phyloP scores from a whole-genome alignment of 768 basidiomycete genomes.

The Rhizopogon roseolus region DNA sequence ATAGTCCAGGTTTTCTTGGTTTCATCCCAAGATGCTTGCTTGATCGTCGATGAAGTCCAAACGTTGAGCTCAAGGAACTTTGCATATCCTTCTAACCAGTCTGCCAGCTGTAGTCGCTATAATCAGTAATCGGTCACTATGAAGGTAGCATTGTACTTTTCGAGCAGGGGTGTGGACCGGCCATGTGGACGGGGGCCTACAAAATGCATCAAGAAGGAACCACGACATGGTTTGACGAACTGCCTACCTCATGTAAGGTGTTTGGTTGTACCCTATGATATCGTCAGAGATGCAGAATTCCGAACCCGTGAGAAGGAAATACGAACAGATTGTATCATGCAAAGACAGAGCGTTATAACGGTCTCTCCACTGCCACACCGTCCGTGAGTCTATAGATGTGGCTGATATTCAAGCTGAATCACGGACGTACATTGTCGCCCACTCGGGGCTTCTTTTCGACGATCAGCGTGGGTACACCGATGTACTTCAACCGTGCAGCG shows the following conservation, averaged over 20 bases:
- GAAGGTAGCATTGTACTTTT: too few relatives aligned
- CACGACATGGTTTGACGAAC: too few relatives aligned
- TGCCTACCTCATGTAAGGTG: background rate
- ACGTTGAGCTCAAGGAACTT: constrained; percentile 55
- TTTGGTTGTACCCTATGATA: too few relatives aligned
- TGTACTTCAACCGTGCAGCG: constrained; percentile 59
- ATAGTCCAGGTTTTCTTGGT: constrained; percentile 42
- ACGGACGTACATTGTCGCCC: constrained; percentile 37
- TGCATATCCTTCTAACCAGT: constrained; percentile 64
- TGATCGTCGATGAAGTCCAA: constrained; percentile 52
- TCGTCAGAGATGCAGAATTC: background rate
- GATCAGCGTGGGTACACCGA: constrained; percentile 52
- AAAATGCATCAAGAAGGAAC: background rate
- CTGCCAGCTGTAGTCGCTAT: constrained; percentile 39
- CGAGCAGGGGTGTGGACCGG: too few relatives aligned
- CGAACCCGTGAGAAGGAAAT: background rate
- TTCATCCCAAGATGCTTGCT: constrained; percentile 33
- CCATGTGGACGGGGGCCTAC: too few relatives aligned
- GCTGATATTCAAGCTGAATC: too few relatives aligned
- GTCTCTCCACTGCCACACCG: constrained; percentile 37
- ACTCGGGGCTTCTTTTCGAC: constrained; percentile 44
- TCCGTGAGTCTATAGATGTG: background rate
- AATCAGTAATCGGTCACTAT: background rate
- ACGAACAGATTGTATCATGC: constrained; percentile 22
- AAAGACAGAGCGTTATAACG: constrained; percentile 6